Evolutionary conservation across 23 red algal species (phyloP).

Genomic region (Rhodosorus marinus): DNA sequence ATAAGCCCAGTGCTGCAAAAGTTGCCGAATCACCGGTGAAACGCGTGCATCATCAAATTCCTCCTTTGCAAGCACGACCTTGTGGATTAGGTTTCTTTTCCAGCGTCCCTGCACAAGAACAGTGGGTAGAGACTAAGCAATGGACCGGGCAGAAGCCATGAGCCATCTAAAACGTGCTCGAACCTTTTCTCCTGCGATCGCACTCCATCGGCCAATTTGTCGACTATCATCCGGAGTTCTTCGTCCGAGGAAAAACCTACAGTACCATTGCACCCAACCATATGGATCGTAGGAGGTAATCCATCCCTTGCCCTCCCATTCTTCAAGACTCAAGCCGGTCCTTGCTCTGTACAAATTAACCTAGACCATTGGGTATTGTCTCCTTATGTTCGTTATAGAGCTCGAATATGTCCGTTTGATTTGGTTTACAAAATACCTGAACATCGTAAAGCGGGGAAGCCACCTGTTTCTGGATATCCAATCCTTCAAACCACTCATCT

Average conservation of each 20-base stretch:
- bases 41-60: constrained; percentile 1
- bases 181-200: constrained; percentile 4
- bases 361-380: no score
- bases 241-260: constrained; percentile 9
- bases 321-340: constrained; percentile 5
- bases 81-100: constrained; percentile 6
- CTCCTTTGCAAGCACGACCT: background rate
- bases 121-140: no score
- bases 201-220: constrained; percentile 8
- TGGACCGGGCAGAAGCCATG: no score
- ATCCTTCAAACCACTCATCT: constrained; percentile 3
- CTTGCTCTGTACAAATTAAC: constrained; percentile 4
- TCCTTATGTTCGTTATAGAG: no score
- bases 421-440: no score
- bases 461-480: constrained; percentile 2
- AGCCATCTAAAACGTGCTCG: no score
- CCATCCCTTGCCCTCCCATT: constrained; percentile 7
- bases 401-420: no score
- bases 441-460: background rate
- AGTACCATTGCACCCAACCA: constrained; percentile 22
- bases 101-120: constrained; percentile 11
- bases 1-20: constrained; percentile 14
- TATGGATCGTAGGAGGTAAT: constrained; percentile 7
- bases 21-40: constrained; percentile 7
- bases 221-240: constrained; percentile 4